A percentile compares a stretch with the other conserved stretches of the same genome.
Evolutionary conservation across 2,329 filamentous ascomycete genomes (phyloP).

Genomic region (Chrysoporthe deuterocubensis): DNA sequence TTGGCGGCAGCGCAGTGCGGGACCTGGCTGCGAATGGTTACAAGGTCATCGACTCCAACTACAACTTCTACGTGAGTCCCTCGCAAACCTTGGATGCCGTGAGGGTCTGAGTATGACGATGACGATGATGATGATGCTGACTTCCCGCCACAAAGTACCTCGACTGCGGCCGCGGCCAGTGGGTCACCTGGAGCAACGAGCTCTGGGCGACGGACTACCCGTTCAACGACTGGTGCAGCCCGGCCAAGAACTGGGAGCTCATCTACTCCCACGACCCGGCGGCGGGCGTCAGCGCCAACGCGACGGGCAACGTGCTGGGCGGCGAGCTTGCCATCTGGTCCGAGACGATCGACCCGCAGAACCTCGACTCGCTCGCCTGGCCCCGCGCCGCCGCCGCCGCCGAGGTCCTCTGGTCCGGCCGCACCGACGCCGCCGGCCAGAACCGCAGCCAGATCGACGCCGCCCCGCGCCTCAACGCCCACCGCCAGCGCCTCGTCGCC

Average conservation of each 20-base stretch:
- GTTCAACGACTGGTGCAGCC: slow-evolving; percentile 83
- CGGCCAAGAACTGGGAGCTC: slow-evolving; percentile 79
- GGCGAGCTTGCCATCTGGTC: slow-evolving; percentile 84
- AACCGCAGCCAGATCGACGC: slow-evolving; percentile 75
- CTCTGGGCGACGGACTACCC: slow-evolving; percentile 52
- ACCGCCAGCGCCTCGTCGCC: slow-evolving; percentile 75
- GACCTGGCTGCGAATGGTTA: slow-evolving; percentile 65
- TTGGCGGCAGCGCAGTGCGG: slow-evolving; percentile 64
- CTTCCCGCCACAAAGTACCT: slow-evolving; percentile 61
- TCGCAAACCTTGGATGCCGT: no score
- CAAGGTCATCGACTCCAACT: slow-evolving; percentile 75
- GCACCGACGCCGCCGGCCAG: slow-evolving; percentile 64
- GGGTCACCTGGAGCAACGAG: slow-evolving; percentile 71
- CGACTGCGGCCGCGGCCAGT: slow-evolving; percentile 81
- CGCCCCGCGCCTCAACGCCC: slow-evolving; percentile 70
- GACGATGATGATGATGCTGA: slow-evolving; percentile 25
- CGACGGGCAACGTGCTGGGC: slow-evolving; percentile 72
- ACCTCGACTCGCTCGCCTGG: slow-evolving; percentile 78
- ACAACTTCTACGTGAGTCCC: slow-evolving; percentile 71
- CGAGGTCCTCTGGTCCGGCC: slow-evolving; percentile 81
- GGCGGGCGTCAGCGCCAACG: slow-evolving; percentile 61
- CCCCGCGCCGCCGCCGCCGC: slow-evolving; percentile 74
- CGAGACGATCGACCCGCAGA: slow-evolving; percentile 77
- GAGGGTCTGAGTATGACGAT: no score
- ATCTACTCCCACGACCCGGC: slow-evolving; percentile 82